Conservation (phyloP, 139 green algal genomes). For the Tetratostichococcus sp. region DNA sequence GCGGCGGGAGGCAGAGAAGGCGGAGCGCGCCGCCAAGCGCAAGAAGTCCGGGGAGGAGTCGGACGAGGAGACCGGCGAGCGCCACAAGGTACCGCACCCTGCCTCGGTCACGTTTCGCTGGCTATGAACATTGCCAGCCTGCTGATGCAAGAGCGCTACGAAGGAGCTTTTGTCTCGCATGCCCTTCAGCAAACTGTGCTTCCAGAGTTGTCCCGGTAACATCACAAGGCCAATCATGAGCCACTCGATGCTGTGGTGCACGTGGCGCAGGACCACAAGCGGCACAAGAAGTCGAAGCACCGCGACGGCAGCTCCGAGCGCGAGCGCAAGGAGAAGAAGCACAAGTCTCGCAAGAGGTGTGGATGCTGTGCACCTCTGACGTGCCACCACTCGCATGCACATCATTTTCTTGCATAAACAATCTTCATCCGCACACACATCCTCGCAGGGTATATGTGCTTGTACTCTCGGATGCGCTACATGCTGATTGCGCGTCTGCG, state of each 20-base stretch:
- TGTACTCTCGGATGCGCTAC: not conserved
- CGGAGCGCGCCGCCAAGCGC: not conserved
- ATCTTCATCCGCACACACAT: too few relatives aligned
- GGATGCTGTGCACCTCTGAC: conserved; percentile 4
- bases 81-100: not conserved
- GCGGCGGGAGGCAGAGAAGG: conserved; percentile 6
- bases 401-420: too few relatives aligned
- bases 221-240: too few relatives aligned
- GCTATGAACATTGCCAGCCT: not conserved
- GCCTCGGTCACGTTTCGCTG: not conserved
- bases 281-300: conserved; percentile 34
- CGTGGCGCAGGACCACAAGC: conserved; percentile 27
- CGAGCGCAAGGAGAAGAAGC: conserved; percentile 21
- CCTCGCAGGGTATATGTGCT: too few relatives aligned
- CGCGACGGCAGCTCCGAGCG: not conserved
- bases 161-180: too few relatives aligned
- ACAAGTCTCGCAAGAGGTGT: conserved; percentile 13
- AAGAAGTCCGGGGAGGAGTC: not conserved
- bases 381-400: conserved; percentile 1
- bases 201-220: not conserved
- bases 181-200: too few relatives aligned
- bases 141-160: too few relatives aligned
- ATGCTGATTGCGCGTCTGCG: not conserved
- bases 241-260: too few relatives aligned
- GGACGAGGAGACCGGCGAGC: not conserved